phyloP scores from a whole-genome alignment of 805 yeast species.

The Metschnikowia proteae region DNA sequence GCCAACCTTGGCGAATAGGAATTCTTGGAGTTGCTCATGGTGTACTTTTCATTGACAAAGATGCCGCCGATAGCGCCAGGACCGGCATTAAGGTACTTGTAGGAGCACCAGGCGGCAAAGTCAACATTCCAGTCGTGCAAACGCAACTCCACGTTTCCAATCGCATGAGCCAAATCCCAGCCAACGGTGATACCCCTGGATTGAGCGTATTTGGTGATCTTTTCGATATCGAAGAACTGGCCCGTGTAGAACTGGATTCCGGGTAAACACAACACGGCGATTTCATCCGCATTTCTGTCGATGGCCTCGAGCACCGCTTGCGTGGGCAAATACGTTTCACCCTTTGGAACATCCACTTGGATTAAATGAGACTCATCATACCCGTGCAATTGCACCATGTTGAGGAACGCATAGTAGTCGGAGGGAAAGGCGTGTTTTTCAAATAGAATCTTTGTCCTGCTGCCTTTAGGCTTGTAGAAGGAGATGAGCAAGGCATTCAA shows the following conservation, averaged over 20 bases:
- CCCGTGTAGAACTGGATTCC: slow-evolving; percentile 94
- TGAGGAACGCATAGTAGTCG: slow-evolving; percentile 80
- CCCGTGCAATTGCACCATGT: slow-evolving; percentile 64
- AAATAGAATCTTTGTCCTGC: slow-evolving; percentile 65
- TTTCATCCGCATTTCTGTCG: slow-evolving; percentile 50
- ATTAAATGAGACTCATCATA: slow-evolving; percentile 50
- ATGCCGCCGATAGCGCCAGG: slow-evolving; percentile 93
- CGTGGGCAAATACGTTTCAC: slow-evolving; percentile 55
- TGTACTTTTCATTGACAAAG: slow-evolving; percentile 60
- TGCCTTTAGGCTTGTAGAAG: slow-evolving; percentile 66
- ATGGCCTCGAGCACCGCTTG: slow-evolving; percentile 58
- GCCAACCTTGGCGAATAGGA: slow-evolving; percentile 65
- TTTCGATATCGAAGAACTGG: slow-evolving; percentile 70
- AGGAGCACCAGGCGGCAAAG: slow-evolving; percentile 93
- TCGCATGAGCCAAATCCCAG: slow-evolving; percentile 96
- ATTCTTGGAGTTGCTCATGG: slow-evolving; percentile 26
- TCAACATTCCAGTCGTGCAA: slow-evolving; percentile 90
- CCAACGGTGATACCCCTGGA: slow-evolving; percentile 57
- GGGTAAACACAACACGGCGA: slow-evolving; percentile 75
- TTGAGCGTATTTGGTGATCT: slow-evolving; percentile 66
- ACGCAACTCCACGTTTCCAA: slow-evolving; percentile 73
- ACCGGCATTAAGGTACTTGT: slow-evolving; percentile 86
- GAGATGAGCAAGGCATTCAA: slow-evolving; percentile 69
- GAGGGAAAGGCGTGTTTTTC: slow-evolving; percentile 91
- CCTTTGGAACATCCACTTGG: slow-evolving; percentile 57